These are phyloP conservation scores for Hanseniaspora sp. DNA, from an alignment of 1,139 yeast genomes.

Conservation along the genomic window DNA sequence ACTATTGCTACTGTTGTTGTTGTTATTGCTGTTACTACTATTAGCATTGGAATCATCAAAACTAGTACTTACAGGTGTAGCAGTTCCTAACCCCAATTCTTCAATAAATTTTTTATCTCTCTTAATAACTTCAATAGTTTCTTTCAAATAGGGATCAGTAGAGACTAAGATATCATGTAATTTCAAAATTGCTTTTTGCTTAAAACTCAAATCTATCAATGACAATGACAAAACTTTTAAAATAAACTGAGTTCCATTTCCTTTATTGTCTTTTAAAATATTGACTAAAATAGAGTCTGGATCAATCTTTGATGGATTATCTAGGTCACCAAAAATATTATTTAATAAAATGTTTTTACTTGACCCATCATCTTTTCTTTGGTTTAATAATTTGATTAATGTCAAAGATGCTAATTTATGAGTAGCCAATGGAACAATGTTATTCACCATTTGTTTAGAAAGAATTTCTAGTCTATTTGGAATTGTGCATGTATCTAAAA, in stretches of 20 bases:
- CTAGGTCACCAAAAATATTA: constrained; percentile 48
- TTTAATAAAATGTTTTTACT: constrained; percentile 55
- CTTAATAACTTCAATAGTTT: constrained; percentile 39
- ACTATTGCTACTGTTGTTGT: background rate
- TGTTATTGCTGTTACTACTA: background rate
- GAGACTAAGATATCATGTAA: constrained; percentile 52
- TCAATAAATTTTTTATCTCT: constrained; percentile 82
- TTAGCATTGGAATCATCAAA: background rate
- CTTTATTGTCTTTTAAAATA: background rate
- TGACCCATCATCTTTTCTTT: constrained; percentile 45
- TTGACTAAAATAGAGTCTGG: constrained; percentile 28
- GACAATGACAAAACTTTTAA: constrained; percentile 69
- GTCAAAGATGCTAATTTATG: constrained; percentile 83
- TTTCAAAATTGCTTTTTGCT: constrained; percentile 48
- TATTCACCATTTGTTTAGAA: constrained; percentile 50
- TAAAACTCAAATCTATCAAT: constrained; percentile 43
- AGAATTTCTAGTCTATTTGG: constrained; percentile 46
- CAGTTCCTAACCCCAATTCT: constrained; percentile 61
- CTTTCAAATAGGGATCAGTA: constrained; percentile 34
- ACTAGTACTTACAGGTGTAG: constrained; percentile 3
- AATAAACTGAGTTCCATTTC: constrained; percentile 70
- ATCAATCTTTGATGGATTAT: constrained; percentile 22
- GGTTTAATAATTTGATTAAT: constrained; percentile 64
- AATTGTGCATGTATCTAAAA: constrained; percentile 71
- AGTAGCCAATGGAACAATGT: constrained; percentile 56